Percentiles rank a stretch among this genome's conserved stretches.
These are phyloP conservation scores for Boletus rex-veris DNA, from an alignment of 768 basidiomycete genomes.

Conservation along the genomic window DNA sequence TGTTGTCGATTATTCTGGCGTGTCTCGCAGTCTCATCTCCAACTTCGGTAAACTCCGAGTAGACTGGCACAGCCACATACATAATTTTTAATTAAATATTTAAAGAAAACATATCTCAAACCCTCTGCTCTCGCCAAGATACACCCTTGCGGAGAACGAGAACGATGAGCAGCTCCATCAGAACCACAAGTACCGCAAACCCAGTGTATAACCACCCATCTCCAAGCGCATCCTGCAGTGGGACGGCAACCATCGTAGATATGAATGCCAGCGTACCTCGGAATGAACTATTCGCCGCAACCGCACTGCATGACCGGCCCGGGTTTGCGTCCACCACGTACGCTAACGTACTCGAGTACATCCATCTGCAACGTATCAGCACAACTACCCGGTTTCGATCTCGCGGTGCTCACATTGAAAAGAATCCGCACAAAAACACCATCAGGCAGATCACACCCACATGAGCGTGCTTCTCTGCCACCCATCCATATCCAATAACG, in stretches of 20 bases:
- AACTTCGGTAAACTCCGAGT: slow-evolving; percentile 20
- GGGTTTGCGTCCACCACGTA: slow-evolving; percentile 86
- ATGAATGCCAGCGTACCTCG: slow-evolving; percentile 68
- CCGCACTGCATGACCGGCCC: slow-evolving; percentile 73
- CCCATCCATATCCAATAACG: slow-evolving; percentile 74
- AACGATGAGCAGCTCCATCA: slow-evolving; percentile 54
- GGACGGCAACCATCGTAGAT: slow-evolving; percentile 69
- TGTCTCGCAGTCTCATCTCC: slow-evolving; percentile 26
- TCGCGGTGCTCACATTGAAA: slow-evolving; percentile 54
- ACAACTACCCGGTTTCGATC: neutral
- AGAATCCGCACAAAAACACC: slow-evolving; percentile 71
- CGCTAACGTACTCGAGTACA: slow-evolving; percentile 69
- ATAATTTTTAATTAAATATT: slow-evolving; percentile 9
- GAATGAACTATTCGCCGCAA: slow-evolving; percentile 73
- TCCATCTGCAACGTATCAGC: slow-evolving; percentile 37
- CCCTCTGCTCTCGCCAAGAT: slow-evolving; percentile 50
- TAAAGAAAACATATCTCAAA: slow-evolving; percentile 5
- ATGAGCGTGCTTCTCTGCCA: slow-evolving; percentile 56
- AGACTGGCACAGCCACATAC: slow-evolving; percentile 16
- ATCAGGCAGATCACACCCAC: slow-evolving; percentile 67
- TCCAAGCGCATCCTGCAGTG: slow-evolving; percentile 69
- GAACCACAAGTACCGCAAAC: slow-evolving; percentile 50
- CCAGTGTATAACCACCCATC: slow-evolving; percentile 80
- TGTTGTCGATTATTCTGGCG: slow-evolving; percentile 25
- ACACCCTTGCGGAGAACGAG: slow-evolving; percentile 58